A percentile compares a stretch with the other conserved stretches of the same genome.
Evolutionary conservation across 2,329 filamentous ascomycete genomes (phyloP).

Genomic region (Hymenoscyphus occultus): DNA sequence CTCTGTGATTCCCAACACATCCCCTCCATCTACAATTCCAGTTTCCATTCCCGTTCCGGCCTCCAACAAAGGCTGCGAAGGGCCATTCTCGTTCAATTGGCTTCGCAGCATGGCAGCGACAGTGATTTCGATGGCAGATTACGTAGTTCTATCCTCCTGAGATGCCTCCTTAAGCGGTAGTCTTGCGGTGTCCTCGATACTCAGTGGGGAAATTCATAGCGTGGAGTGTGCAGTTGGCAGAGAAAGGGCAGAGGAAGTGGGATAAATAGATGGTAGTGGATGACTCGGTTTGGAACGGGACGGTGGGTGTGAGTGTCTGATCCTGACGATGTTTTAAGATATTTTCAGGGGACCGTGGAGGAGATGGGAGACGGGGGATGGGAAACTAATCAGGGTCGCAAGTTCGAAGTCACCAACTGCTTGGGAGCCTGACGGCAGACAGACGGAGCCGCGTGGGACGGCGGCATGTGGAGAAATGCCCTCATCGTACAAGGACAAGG

Average conservation of each 20-base stretch:
- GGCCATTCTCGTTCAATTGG: slow-evolving; percentile 23
- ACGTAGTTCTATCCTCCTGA: background rate
- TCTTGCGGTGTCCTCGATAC: background rate
- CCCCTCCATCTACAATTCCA: slow-evolving; percentile 7
- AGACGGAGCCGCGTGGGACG: background rate
- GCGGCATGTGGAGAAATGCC: background rate
- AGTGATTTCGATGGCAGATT: background rate
- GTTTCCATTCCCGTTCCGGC: slow-evolving; percentile 7
- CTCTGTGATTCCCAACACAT: slow-evolving; percentile 13
- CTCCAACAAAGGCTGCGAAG: slow-evolving; percentile 12
- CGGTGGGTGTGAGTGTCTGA: background rate
- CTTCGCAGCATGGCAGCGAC: slow-evolving; percentile 24
- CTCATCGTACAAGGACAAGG: background rate
- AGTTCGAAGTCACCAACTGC: background rate
- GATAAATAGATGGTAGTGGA: background rate
- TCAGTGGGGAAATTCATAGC: background rate
- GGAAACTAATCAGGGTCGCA: background rate
- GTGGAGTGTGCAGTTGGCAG: background rate
- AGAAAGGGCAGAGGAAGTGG: background rate
- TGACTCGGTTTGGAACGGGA: background rate
- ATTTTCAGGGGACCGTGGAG: background rate
- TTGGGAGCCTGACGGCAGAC: too few species aligned
- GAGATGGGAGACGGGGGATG: background rate
- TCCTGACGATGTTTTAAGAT: background rate
- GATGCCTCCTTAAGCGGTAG: background rate